Base-by-base conservation (phyloP, 2,329 filamentous ascomycete species). In the Ceratocystis colombiana region DNA sequence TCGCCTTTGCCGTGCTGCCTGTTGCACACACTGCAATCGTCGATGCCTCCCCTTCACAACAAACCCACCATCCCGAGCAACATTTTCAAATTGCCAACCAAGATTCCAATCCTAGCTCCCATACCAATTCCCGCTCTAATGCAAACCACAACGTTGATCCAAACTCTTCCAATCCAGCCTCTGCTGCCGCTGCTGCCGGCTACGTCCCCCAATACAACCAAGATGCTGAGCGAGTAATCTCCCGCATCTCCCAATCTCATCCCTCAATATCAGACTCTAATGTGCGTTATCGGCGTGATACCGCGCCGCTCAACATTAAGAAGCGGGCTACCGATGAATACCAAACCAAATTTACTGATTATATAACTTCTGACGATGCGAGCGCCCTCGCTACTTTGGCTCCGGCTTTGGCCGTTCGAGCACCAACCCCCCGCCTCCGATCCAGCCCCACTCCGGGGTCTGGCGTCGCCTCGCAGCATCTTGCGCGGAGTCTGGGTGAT, bases 371-470 rank as follows among this genome's bases (percentile, higher is more conserved):
- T 76, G 73, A 83, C 79, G 84, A 94, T 88, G 89, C 86, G 90
- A 91, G 90, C 91, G 91, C 91, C 89, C 83, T 94, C 83, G 88
- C 88, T 84, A 94, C 91, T 88, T 88, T 92, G 83, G 92, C 93
- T 96, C 91, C 90, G 89, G 92, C 88, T 80, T 79, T 84, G 81
- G 84, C 90, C 89, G 92, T 96, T 82, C 84, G 90, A 96, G 92
- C 91, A 90, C 89, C 88, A 85, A 77, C 85, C 85, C 85, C 85
- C 85, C 79, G 74, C 73, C 74, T 74, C 70, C 73, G 74, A 75
- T 75, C 79, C 74, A 79, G 80, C 75, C 84, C 82, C 78, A 82
- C 81, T 74, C 77, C 76, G 70, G 75, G 82, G 76, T 81, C 82
- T 76, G 86, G 85, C 73, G 81, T 88, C 77, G 84, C 88, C 80